Percentiles rank a stretch among this genome's conserved stretches.
These are phyloP conservation scores for Ustilago cynodontis DNA, from an alignment of 1,284 basidiomycete genomes.

Conservation along the genomic window DNA sequence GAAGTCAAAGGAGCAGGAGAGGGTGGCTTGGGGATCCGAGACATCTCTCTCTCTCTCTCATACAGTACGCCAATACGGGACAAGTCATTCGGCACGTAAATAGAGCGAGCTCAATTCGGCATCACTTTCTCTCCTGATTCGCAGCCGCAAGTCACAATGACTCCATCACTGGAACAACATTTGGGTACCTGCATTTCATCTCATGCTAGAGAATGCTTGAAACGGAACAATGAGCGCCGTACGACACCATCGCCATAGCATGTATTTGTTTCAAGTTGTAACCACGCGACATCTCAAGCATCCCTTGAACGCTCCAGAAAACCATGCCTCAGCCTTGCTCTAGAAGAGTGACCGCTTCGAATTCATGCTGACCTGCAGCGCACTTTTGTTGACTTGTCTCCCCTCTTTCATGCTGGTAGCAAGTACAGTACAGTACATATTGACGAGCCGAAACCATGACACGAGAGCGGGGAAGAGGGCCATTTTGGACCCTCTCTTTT, in stretches of 20 bases:
- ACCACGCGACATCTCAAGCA: no score
- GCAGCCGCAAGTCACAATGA: no score
- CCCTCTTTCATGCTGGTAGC: neutral
- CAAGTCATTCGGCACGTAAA: conserved; percentile 1
- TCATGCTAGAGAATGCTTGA: neutral
- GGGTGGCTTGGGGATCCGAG: neutral
- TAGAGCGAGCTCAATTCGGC: neutral
- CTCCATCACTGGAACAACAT: neutral
- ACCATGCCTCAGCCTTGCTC: no score
- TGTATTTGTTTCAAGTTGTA: no score
- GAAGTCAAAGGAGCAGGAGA: neutral
- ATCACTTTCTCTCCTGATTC: neutral
- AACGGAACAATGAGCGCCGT: neutral
- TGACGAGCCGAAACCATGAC: neutral
- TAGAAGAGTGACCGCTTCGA: neutral
- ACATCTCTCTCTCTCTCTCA: neutral
- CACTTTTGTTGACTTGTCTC: neutral
- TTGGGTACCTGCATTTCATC: neutral
- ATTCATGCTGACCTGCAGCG: neutral
- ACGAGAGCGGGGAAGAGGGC: neutral
- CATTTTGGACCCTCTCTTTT: neutral
- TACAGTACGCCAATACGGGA: neutral
- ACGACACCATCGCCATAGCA: neutral
- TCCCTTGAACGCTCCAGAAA: no score
- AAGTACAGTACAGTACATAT: neutral